phyloP scores from a whole-genome alignment of 2,329 filamentous ascomycete species.

The Cercospora zeina region DNA sequence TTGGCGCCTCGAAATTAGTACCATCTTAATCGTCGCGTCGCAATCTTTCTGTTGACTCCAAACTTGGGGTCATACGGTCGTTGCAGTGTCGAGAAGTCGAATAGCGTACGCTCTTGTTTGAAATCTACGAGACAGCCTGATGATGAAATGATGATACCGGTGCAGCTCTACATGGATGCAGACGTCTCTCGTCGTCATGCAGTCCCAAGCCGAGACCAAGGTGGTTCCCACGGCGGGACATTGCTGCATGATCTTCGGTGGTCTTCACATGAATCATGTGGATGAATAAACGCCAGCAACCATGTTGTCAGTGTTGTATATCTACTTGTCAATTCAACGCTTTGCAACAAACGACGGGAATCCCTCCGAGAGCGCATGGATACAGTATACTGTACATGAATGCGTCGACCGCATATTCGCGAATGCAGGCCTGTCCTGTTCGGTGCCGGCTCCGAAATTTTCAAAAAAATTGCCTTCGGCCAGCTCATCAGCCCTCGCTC shows the following conservation, averaged over 20 bases:
- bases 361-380: no score
- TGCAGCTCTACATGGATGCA: no score
- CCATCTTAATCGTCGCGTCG: no score
- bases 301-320: no score
- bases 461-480: constrained; percentile 16
- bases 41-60: no score
- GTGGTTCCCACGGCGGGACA: neutral
- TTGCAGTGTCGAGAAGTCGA: no score
- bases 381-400: neutral
- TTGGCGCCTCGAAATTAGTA: no score
- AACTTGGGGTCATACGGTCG: no score
- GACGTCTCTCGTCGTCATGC: neutral
- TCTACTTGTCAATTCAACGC: neutral
- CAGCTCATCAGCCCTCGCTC: constrained; percentile 13
- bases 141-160: neutral
- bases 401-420: neutral
- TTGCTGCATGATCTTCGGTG: neutral
- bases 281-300: no score
- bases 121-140: no score
- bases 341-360: no score
- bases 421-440: neutral
- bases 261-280: neutral
- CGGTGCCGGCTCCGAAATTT: constrained; percentile 2
- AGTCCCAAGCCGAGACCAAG: neutral
- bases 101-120: no score